Base-by-base conservation (phyloP, 2,329 filamentous ascomycete genomes). In the Fusarium nurragi region DNA sequence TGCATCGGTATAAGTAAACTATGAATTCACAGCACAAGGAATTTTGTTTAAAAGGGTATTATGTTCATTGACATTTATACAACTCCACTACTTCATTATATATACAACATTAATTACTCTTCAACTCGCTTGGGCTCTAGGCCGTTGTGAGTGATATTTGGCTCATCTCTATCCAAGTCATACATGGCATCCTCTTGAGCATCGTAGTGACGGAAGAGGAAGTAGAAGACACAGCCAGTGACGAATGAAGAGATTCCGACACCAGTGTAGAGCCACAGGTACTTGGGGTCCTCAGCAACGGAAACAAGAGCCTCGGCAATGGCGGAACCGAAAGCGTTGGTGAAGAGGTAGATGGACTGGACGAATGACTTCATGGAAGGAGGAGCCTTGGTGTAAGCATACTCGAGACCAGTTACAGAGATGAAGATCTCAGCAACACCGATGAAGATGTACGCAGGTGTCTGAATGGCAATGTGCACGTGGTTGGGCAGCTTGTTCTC, bases 381-480 rank as follows among this genome's bases (percentile, higher is more conserved):
- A 3, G 89, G 89, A 0, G 90, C 89, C 76, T 92, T 91, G 71
- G 88, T 90, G 77, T 88, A 92, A 18, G 88, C 89, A 67, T 92
- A 91, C 74, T 92, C 90, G 12, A 90, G 83, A 60, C 86, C 86
- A 1, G 89, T 90, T 60, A 92, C 87, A 12, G 86, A 88, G 43
- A 86, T 85, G 70, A 89, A 85, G 55, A 89, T 87, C 73, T 89
- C 86, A 0, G 84, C 80, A 14, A 86, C 75, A 19, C 83, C 86
- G 25, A 87, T 84, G 43, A 88, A 79, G 44, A 88, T 73, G 19
- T 86, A 84, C 26, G 84, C 87, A 13, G 87, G 79, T 0, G 77
- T 73, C 67, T 81, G 80, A 34, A 88, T 75, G 71, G 83, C 84
- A 36, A 88, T 85, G 67, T 86, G 81, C 28, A 88, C 78, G 41